These are phyloP conservation scores for Mimosa pudica DNA, from an alignment of 306 rosid species.

Conservation along the genomic window DNA sequence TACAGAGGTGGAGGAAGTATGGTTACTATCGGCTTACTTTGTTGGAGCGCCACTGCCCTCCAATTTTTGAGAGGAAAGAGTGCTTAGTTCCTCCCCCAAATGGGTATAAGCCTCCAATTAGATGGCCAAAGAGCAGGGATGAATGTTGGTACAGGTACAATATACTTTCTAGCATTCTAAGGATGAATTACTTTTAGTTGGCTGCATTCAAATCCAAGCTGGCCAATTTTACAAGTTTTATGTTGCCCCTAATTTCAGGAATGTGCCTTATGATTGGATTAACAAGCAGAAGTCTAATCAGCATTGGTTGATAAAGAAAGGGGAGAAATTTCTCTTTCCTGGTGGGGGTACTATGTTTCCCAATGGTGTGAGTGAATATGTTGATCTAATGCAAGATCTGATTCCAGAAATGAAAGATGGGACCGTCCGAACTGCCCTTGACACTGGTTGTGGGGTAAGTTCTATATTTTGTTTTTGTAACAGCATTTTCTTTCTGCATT, in stretches of 20 bases:
- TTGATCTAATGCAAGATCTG: constrained; percentile 86
- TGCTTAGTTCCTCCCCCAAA: constrained; percentile 93
- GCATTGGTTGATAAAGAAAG: constrained; percentile 95
- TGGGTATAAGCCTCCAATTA: constrained; percentile 89
- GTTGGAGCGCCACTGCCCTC: constrained; percentile 98
- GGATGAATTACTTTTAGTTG: constrained; percentile 13
- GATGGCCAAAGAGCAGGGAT: constrained; percentile 95
- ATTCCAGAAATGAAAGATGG: constrained; percentile 98
- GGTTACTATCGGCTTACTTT: constrained; percentile 79
- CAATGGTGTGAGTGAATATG: constrained; percentile 86
- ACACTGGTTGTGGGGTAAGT: constrained; percentile 99
- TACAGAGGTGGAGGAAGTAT: constrained; percentile 90
- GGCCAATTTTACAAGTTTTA: constrained; percentile 12
- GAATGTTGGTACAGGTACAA: constrained; percentile 96
- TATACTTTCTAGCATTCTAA: constrained; percentile 3
- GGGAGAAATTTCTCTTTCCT: constrained; percentile 93
- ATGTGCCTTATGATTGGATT: constrained; percentile 98
- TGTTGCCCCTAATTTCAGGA: constrained; percentile 56
- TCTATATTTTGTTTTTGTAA: not conserved
- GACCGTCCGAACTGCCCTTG: constrained; percentile 89
- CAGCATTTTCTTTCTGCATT: not conserved
- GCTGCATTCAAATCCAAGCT: constrained; percentile 19
- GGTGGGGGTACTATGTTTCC: constrained; percentile 99
- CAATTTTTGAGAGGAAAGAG: constrained; percentile 79
- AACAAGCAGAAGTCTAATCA: constrained; percentile 93